These are phyloP conservation scores for Acanthochlamys bracteata DNA, from an alignment of 106 monocot genomes.

Conservation along the genomic window DNA sequence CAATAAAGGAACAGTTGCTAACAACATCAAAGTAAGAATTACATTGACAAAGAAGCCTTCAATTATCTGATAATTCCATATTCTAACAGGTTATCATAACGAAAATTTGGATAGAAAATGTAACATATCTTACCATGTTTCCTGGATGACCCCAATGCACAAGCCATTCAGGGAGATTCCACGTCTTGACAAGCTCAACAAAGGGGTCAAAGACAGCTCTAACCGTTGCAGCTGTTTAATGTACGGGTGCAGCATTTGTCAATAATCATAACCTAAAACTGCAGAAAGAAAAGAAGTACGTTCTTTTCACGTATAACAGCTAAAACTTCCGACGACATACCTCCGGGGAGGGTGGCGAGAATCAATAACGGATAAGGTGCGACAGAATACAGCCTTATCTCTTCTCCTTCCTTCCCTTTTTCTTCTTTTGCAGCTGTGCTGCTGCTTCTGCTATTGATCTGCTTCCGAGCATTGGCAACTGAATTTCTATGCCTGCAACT, in stretches of 20 bases:
- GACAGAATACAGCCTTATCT: conserved; percentile 19
- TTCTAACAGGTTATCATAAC: too few relatives aligned
- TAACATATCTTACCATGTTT: conserved; percentile 52
- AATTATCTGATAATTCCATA: too few relatives aligned
- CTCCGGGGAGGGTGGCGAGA: conserved; percentile 38
- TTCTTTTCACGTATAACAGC: too few relatives aligned
- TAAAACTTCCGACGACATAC: not conserved
- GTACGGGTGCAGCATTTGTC: not conserved
- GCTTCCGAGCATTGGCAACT: not conserved
- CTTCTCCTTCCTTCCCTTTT: not conserved
- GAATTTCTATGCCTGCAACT: not conserved
- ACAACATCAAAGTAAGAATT: too few relatives aligned
- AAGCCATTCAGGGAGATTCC: conserved; percentile 80
- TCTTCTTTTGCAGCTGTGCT: not conserved
- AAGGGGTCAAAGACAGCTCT: conserved; percentile 70
- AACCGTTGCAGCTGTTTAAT: conserved; percentile 41
- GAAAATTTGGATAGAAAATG: too few relatives aligned
- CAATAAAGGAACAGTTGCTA: too few relatives aligned
- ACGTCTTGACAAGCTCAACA: conserved; percentile 73
- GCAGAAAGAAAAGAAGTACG: too few relatives aligned
- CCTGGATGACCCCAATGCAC: conserved; percentile 97
- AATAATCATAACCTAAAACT: too few relatives aligned
- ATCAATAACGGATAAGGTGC: conserved; percentile 29
- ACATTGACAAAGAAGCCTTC: too few relatives aligned
- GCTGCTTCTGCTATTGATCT: not conserved